These are phyloP conservation scores for Glycine soja DNA, from an alignment of 306 rosid genomes.

Conservation along the genomic window DNA sequence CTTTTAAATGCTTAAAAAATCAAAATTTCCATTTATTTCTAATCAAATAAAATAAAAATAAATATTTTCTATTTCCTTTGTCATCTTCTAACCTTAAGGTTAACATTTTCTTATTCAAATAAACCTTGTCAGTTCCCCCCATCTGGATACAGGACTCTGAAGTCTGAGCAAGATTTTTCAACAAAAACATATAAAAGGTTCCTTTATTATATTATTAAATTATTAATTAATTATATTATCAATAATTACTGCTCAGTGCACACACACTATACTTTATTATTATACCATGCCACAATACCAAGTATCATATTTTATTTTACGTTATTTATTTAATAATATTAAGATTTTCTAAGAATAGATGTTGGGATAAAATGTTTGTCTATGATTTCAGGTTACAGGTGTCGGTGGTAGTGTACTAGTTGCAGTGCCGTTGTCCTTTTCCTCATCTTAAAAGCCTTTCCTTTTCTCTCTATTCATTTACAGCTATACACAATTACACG, in stretches of 20 bases:
- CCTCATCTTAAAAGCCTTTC: slow-evolving; percentile 36
- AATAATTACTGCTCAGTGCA: background rate
- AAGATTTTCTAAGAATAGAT: slow-evolving; percentile 41
- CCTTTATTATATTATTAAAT: background rate
- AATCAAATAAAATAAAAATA: too few relatives aligned
- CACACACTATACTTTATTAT: background rate
- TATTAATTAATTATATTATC: background rate
- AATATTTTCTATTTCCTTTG: background rate
- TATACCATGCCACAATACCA: too few relatives aligned
- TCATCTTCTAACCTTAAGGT: background rate
- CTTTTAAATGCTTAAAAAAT: too few relatives aligned
- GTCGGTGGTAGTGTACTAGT: slow-evolving; percentile 35
- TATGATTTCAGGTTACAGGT: slow-evolving; percentile 28
- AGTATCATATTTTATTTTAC: background rate
- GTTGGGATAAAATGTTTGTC: slow-evolving; percentile 44
- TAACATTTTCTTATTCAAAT: background rate
- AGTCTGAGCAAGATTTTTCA: too few relatives aligned
- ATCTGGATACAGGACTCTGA: background rate
- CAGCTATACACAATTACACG: slow-evolving; percentile 27
- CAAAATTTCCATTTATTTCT: too few relatives aligned
- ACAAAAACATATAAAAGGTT: background rate
- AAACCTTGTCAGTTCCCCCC: background rate
- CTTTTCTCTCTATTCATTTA: slow-evolving; percentile 24
- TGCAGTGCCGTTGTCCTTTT: slow-evolving; percentile 40
- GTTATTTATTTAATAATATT: background rate